Percentiles rank a stretch among this genome's conserved stretches.
phyloP scores from a whole-genome alignment of 140 eudicot species.

The Ambrosia hybrid region DNA sequence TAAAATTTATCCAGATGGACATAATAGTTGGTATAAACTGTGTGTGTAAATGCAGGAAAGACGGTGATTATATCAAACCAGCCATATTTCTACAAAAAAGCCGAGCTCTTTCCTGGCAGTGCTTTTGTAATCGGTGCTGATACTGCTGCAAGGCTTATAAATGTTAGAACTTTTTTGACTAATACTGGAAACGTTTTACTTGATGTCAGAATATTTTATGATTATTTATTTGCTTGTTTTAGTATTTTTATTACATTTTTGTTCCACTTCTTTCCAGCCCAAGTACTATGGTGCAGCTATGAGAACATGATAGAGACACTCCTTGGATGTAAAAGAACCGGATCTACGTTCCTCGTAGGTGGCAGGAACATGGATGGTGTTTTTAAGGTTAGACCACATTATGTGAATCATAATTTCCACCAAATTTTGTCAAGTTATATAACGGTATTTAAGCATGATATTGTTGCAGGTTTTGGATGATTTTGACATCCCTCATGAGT shows the following conservation, averaged over 20 bases:
- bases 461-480: slow-evolving; percentile 79
- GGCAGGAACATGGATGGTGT: slow-evolving; percentile 88
- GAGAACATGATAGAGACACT: slow-evolving; percentile 73
- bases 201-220: background rate
- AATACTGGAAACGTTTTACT: background rate
- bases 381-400: slow-evolving; percentile 56
- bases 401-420: background rate
- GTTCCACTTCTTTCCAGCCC: slow-evolving; percentile 43
- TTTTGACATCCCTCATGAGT: slow-evolving; percentile 64
- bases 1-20: background rate
- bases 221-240: background rate
- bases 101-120: slow-evolving; percentile 94
- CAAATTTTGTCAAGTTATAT: background rate
- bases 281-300: slow-evolving; percentile 68
- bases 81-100: slow-evolving; percentile 94
- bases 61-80: slow-evolving; percentile 79
- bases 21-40: slow-evolving; percentile 8
- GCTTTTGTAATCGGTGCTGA: slow-evolving; percentile 97
- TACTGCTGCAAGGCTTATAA: slow-evolving; percentile 83
- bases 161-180: slow-evolving; percentile 43
- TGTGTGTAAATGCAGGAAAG: slow-evolving; percentile 57
- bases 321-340: slow-evolving; percentile 72
- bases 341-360: slow-evolving; percentile 74
- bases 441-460: slow-evolving; percentile 1
- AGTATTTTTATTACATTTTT: background rate